phyloP scores from a whole-genome alignment of 192 early-diverging fungal species.

The Backusella tarrabulga region DNA sequence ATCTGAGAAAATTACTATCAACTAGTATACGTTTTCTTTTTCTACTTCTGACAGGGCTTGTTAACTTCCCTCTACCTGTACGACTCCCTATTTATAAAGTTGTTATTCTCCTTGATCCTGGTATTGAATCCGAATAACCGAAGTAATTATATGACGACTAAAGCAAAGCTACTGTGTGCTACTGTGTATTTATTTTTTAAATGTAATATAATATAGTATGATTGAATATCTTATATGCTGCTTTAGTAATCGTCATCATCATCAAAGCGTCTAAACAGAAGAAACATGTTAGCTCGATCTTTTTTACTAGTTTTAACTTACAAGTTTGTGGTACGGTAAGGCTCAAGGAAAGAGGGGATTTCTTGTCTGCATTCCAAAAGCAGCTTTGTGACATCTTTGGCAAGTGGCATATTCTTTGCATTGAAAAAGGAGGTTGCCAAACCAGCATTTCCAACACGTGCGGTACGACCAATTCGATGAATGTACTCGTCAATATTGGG shows the following conservation, averaged over 20 bases:
- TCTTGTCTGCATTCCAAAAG: constrained; percentile 58
- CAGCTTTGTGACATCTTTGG: constrained; percentile 48
- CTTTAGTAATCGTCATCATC: neutral
- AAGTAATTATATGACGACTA: neutral
- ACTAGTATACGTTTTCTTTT: neutral
- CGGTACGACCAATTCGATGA: constrained; percentile 95
- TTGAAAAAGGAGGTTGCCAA: constrained; percentile 58
- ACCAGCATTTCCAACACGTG: constrained; percentile 89
- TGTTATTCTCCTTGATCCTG: neutral
- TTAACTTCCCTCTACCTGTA: neutral
- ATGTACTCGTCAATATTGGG: constrained; percentile 84
- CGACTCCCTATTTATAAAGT: neutral
- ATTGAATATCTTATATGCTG: neutral
- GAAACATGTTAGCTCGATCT: neutral
- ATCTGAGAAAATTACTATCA: neutral
- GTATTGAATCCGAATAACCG: neutral
- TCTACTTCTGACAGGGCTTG: neutral
- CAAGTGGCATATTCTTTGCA: constrained; percentile 32
- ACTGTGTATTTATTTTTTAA: neutral
- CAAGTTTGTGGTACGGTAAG: constrained; percentile 26
- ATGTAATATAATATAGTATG: neutral
- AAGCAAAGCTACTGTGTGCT: neutral
- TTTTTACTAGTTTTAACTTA: constrained; percentile 20
- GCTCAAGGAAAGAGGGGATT: constrained; percentile 52
- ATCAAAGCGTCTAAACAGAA: neutral